phyloP scores from a whole-genome alignment of 768 basidiomycete genomes.

The Cystobasidium tubakii region DNA sequence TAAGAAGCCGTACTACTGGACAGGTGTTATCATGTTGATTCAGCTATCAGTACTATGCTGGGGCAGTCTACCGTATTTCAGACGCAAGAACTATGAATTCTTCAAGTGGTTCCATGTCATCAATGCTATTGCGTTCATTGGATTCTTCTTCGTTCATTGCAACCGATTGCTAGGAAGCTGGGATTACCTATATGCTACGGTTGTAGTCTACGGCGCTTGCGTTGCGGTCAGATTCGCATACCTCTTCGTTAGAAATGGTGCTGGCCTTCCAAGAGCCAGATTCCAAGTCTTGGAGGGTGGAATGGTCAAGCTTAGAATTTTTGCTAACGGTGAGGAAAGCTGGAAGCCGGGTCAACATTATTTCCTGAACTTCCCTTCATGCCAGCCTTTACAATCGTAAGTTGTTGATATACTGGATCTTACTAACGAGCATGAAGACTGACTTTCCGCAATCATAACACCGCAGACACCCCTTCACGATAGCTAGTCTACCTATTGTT shows the following conservation, averaged over 20 bases:
- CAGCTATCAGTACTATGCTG: slow-evolving; percentile 44
- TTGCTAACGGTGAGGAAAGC: slow-evolving; percentile 18
- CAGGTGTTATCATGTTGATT: slow-evolving; percentile 40
- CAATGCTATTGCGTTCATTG: slow-evolving; percentile 44
- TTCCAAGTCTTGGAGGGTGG: slow-evolving; percentile 41
- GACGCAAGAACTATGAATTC: slow-evolving; percentile 42
- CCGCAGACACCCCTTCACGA: slow-evolving; percentile 44
- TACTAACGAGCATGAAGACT: not conserved
- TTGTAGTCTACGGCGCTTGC: slow-evolving; percentile 39
- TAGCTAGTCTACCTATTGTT: slow-evolving; percentile 38
- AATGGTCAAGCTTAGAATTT: slow-evolving; percentile 41
- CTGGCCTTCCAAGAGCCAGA: slow-evolving; percentile 37
- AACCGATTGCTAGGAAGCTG: slow-evolving; percentile 41
- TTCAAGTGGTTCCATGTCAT: slow-evolving; percentile 44
- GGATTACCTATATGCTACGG: slow-evolving; percentile 46
- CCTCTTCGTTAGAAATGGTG: slow-evolving; percentile 44
- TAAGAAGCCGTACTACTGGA: slow-evolving; percentile 44
- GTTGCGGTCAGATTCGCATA: slow-evolving; percentile 44
- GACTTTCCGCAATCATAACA: not conserved
- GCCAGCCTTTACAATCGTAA: slow-evolving; percentile 41
- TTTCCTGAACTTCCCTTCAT: slow-evolving; percentile 45
- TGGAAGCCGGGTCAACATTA: slow-evolving; percentile 46
- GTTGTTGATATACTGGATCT: no score
- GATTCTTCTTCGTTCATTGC: slow-evolving; percentile 47
- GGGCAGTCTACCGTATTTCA: slow-evolving; percentile 39